Evolutionary conservation across 257 asterid species (phyloP).

Genomic region (Marsdenia floribunda): DNA sequence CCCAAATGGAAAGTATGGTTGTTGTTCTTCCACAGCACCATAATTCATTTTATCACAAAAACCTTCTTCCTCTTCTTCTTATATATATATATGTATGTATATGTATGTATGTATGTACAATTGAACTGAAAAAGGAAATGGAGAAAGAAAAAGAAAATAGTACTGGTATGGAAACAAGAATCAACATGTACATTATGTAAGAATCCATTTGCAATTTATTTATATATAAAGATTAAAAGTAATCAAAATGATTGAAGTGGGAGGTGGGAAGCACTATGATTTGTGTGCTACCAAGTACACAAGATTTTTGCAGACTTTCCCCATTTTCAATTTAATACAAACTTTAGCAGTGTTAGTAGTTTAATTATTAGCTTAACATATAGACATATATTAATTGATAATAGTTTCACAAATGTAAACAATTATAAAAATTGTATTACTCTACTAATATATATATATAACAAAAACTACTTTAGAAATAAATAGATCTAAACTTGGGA

Average conservation of each 20-base stretch:
- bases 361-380: not conserved
- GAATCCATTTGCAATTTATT: constrained; percentile 46
- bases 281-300: constrained; percentile 31
- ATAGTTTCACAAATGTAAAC: too few species aligned
- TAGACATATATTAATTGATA: not conserved
- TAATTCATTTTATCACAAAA: not conserved
- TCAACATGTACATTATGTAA: constrained; percentile 51
- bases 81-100: not conserved
- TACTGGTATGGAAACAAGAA: constrained; percentile 40
- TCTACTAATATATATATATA: too few species aligned
- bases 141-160: constrained; percentile 10
- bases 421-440: too few species aligned
- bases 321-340: constrained; percentile 26
- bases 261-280: constrained; percentile 55
- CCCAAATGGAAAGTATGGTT: not conserved
- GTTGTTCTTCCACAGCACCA: not conserved
- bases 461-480: too few species aligned
- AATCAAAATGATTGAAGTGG: constrained; percentile 45
- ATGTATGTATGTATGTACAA: not conserved
- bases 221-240: constrained; percentile 32
- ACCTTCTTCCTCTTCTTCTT: not conserved
- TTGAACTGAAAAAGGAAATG: not conserved
- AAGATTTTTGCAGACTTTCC: constrained; percentile 16
- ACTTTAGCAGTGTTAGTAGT: not conserved
- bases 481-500: too few species aligned